Base-by-base conservation (phyloP, 2,329 filamentous ascomycete species). In the Pestalotiopsis sp. region DNA sequence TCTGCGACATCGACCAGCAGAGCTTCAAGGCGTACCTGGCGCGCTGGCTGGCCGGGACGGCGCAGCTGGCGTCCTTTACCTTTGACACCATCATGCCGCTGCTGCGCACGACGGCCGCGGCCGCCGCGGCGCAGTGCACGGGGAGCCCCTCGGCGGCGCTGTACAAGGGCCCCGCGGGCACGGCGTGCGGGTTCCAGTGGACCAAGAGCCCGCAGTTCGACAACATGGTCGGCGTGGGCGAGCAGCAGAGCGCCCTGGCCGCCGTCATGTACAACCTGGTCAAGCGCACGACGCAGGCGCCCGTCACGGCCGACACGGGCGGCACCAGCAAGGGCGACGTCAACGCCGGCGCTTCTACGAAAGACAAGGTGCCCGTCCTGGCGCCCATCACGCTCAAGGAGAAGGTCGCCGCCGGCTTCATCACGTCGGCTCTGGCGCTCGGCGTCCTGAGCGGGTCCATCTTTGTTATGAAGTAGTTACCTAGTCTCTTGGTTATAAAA, bases 21-120 rank as follows among this genome's bases (percentile, higher is more conserved):
- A 89, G 86, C 62, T 94, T 94, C 88, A 94, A 94, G 81, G 92
- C 90, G 12, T 94, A 93, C 78, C 83, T 93, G 31, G 80, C 88
- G 31, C 90, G 92, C 59, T 94, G 91, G 88, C 80, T 91, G 76
- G 85, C 88, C 1, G 82, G 81, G 20, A 86, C 87, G 1, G 80
- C 84, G 6, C 84, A 87, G 76, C 77, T 91, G 74, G 88, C 86
- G 1, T 86, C 89, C 0, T 83, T 84, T 71, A 87, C 85, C 1
- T 81, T 79, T 69, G 78, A 83, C 63, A 79, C 76, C 4, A 85
- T 91, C 70, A 81, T 83, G 73, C 82, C 84, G 4, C 79, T 89
- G n/a, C 78, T 92, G 58, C 76, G 79, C 39, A 77, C 80, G n/a
- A 84, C 82, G 38, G 90, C 87, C 0, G 70, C 75, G 17, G 87